Conservation (phyloP, 371 early-diverging fungal species). For the Batkoa obscura region DNA sequence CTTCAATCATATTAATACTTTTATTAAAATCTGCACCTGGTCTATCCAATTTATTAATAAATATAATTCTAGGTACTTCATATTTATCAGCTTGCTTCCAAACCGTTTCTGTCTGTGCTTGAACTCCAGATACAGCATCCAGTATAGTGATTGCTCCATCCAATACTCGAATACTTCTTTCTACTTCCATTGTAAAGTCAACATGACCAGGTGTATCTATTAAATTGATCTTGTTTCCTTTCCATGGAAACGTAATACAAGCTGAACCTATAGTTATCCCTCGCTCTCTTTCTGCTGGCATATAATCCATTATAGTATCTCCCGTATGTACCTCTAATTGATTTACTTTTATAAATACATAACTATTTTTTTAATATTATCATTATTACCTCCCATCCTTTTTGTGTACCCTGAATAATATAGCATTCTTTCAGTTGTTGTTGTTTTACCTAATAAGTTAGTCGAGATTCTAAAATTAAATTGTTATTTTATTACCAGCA, state of each 20-base stretch:
- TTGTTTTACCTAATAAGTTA: slow-evolving; percentile 60
- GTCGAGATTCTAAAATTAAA: neutral
- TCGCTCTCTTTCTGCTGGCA: slow-evolving; percentile 73
- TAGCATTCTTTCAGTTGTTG: slow-evolving; percentile 93
- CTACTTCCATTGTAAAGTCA: slow-evolving; percentile 93
- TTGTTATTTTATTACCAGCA: slow-evolving; percentile 32
- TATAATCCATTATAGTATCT: slow-evolving; percentile 85
- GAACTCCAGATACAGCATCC: slow-evolving; percentile 90
- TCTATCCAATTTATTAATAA: slow-evolving; percentile 91
- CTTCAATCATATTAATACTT: slow-evolving; percentile 38
- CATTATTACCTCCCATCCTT: slow-evolving; percentile 44
- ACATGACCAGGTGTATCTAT: slow-evolving; percentile 96
- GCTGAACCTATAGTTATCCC: slow-evolving; percentile 93
- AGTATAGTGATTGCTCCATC: slow-evolving; percentile 85
- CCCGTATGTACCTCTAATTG: slow-evolving; percentile 67
- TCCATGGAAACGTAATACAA: slow-evolving; percentile 86
- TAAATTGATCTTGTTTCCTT: slow-evolving; percentile 60
- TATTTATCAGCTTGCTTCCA: slow-evolving; percentile 80
- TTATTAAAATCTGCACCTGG: slow-evolving; percentile 50
- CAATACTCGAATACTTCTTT: slow-evolving; percentile 73
- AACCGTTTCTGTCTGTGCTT: slow-evolving; percentile 90
- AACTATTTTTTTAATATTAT: neutral
- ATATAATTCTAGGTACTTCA: slow-evolving; percentile 61
- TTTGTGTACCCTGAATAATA: slow-evolving; percentile 82
- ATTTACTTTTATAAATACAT: neutral